phyloP scores from a whole-genome alignment of 257 asterid genomes.

The Ajuga chamaepitys region DNA sequence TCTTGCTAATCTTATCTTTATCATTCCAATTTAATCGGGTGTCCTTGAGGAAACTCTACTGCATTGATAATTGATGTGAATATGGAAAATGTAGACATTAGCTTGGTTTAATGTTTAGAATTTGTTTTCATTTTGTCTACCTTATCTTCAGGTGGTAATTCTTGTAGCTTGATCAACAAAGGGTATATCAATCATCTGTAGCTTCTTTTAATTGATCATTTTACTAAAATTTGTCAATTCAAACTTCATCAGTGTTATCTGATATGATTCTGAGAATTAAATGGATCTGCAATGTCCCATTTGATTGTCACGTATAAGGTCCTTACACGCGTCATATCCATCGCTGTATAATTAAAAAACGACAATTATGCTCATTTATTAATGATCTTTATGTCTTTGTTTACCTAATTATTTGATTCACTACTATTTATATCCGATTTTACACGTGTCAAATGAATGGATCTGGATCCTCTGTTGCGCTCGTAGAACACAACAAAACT shows the following conservation, averaged over 20 bases:
- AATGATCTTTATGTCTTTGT: not conserved
- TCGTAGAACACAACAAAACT: not conserved
- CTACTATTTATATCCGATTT: not conserved
- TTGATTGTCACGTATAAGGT: not conserved
- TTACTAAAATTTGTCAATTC: not conserved
- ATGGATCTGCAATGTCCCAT: not conserved
- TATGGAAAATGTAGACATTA: not conserved
- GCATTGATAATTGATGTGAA: not conserved
- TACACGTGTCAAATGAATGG: not conserved
- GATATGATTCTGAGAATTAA: not conserved
- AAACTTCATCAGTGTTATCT: not conserved
- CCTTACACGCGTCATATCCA: conserved; percentile 2
- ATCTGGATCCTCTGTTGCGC: no score
- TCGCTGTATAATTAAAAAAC: not conserved
- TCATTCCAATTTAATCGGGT: no score
- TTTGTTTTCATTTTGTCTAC: not conserved
- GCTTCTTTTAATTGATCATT: not conserved
- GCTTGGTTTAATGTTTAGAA: not conserved
- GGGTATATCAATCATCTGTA: not conserved
- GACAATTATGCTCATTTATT: not conserved
- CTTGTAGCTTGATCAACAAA: not conserved
- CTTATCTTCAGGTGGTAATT: not conserved
- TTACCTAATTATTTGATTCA: not conserved
- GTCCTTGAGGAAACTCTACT: no score
- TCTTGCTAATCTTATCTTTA: no score